Conservation (phyloP, 768 basidiomycete species). For the Clathrus columnatus region DNA sequence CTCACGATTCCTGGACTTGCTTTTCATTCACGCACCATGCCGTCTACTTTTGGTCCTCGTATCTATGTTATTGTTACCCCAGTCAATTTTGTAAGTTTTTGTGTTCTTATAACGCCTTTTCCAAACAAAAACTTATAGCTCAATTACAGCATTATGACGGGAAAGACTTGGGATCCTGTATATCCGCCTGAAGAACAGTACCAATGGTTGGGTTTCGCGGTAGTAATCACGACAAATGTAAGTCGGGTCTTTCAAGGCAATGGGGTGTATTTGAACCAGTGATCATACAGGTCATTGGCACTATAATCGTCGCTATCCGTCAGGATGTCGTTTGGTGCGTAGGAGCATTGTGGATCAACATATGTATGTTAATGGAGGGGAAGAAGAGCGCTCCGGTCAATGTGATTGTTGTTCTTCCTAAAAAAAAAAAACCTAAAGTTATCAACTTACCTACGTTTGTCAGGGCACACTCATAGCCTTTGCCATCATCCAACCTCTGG, state of each 20-base stretch:
- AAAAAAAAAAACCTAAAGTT: background rate
- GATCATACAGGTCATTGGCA: conserved; percentile 27
- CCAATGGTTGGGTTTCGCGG: conserved; percentile 66
- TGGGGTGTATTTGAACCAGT: background rate
- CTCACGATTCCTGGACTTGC: conserved; percentile 60
- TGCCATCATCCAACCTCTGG: conserved; percentile 59
- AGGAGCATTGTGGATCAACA: conserved; percentile 65
- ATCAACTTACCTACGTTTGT: background rate
- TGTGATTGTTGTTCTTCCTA: conserved; percentile 38
- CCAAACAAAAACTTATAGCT: background rate
- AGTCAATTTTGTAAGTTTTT: conserved; percentile 45
- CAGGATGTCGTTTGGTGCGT: conserved; percentile 69
- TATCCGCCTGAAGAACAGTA: conserved; percentile 21
- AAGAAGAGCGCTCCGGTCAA: conserved; percentile 61
- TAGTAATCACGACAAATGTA: conserved; percentile 55
- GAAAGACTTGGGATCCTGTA: conserved; percentile 48
- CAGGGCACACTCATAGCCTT: conserved; percentile 57
- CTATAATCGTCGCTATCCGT: conserved; percentile 46
- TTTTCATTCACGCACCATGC: conserved; percentile 83
- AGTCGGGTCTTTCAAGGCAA: background rate
- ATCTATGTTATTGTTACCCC: conserved; percentile 26
- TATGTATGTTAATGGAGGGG: conserved; percentile 49
- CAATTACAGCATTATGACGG: conserved; percentile 57
- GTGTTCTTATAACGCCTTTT: background rate
- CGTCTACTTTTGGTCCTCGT: conserved; percentile 51